Evolutionary conservation across 1,284 basidiomycete species (phyloP), one percentile per base, ranked within the genome.

Genomic region (Ceratobasidium theobromae): DNA sequence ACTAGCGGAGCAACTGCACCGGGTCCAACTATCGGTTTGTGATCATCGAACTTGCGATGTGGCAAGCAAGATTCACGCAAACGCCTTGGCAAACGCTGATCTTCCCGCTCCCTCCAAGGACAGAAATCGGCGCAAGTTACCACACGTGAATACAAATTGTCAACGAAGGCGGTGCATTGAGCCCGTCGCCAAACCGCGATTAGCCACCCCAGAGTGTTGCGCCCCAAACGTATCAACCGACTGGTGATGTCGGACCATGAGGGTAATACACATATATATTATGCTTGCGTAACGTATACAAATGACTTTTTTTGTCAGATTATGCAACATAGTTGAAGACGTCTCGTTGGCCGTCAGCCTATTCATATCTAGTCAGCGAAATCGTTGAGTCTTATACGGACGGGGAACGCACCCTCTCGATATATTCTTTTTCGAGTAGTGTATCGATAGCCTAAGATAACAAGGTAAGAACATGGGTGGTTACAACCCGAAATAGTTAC

Each of bases 351-450:
- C 67, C 68, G 16, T 68, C 68, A 8, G 60, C 68, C 68, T 69
- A 48, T 49, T 16, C 14, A 48, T 18, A 33, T 8, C 3, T 25
- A 25, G 40, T 55, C 48, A 69, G 16, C 12, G 21, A 32, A 25
- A 21, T 27, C 6, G 64, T 27, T n/a, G 21, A 48, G 27, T 11
- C 4, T 9, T 25, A 33, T n/a, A 2, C n/a, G n/a, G n/a, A n/a
- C n/a, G n/a, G 64, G 32, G 11, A n/a, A 69, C 70, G n/a, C 38
- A 71, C 70, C 16, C 95, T 88, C 76, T 98, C 95, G 69, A 99
- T 89, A 76, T 97, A 99, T 78, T 98, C 97, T 78, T 98, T 97
- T 80, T 99, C 96, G 64, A 99, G 84, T 38, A 99, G 80, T 40
- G 91, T 89, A 74, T 99, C 97, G 73, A 99, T 98, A n/a, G 96